phyloP scores from a whole-genome alignment of 805 yeast genomes.

The Candida lessepsii region DNA sequence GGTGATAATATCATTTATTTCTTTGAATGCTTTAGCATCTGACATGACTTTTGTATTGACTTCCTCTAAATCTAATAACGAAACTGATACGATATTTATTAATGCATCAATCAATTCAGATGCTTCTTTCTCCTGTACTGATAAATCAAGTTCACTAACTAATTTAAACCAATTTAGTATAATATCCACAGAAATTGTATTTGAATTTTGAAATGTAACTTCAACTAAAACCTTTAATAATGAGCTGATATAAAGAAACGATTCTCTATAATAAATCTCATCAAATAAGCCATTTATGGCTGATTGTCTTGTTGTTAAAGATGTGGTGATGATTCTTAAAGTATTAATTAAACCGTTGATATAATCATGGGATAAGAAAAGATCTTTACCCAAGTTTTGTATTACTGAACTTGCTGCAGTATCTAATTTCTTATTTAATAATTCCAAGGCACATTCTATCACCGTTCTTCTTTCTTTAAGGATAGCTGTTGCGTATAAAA shows the following conservation, averaged over 20 bases:
- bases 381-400: constrained; percentile 38
- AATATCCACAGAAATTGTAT: constrained; percentile 21
- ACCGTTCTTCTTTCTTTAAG: constrained; percentile 53
- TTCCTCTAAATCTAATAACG: constrained; percentile 57
- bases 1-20: constrained; percentile 41
- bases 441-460: constrained; percentile 42
- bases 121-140: constrained; percentile 25
- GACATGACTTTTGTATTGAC: constrained; percentile 23
- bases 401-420: constrained; percentile 28
- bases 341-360: constrained; percentile 19
- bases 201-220: constrained; percentile 36
- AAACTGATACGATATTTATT: constrained; percentile 47
- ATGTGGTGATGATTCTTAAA: constrained; percentile 13
- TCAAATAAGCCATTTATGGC: constrained; percentile 17
- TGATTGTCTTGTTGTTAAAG: constrained; percentile 5
- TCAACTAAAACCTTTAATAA: constrained; percentile 40
- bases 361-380: constrained; percentile 34
- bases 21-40: constrained; percentile 36
- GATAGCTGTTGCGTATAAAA: constrained; percentile 37
- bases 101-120: constrained; percentile 43
- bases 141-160: constrained; percentile 24
- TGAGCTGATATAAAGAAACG: constrained; percentile 30
- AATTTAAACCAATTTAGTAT: constrained; percentile 52
- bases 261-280: constrained; percentile 28
- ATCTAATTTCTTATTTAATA: constrained; percentile 43